Conservation (phyloP, 2,329 filamentous ascomycete genomes). For the Pestalotiopsis sp. region DNA sequence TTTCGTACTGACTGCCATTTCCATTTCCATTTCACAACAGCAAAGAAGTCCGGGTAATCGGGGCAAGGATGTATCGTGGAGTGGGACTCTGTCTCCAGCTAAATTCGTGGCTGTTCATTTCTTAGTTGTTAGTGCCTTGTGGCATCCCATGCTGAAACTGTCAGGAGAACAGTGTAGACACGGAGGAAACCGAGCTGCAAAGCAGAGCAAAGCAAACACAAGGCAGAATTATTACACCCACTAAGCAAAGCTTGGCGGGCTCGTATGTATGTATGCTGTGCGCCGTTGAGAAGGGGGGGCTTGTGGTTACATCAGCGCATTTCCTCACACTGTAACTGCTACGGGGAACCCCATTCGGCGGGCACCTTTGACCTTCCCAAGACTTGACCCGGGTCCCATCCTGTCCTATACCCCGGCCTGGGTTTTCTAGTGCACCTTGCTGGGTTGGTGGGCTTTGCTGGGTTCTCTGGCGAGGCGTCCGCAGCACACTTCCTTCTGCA, state of each 20-base stretch:
- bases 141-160: neutral
- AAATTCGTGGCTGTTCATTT: conserved; percentile 3
- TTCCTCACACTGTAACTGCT: neutral
- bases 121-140: conserved; percentile 1
- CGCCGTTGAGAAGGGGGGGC: neutral
- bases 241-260: neutral
- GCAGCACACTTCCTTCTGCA: conserved; percentile 8
- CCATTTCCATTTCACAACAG: neutral
- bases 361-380: neutral
- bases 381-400: neutral
- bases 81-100: conserved; percentile 4
- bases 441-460: neutral
- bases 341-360: neutral
- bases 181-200: neutral
- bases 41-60: neutral
- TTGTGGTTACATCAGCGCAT: neutral
- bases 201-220: neutral
- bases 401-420: neutral
- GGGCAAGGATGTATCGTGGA: neutral
- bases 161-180: conserved; percentile 2
- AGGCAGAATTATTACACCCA: neutral
- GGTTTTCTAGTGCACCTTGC: neutral
- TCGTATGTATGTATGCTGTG: neutral
- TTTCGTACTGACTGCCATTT: neutral
- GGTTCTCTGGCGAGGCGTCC: neutral